Evolutionary conservation across 495 filamentous ascomycete species (phyloP).

Genomic region (Lophiotrema nucula): DNA sequence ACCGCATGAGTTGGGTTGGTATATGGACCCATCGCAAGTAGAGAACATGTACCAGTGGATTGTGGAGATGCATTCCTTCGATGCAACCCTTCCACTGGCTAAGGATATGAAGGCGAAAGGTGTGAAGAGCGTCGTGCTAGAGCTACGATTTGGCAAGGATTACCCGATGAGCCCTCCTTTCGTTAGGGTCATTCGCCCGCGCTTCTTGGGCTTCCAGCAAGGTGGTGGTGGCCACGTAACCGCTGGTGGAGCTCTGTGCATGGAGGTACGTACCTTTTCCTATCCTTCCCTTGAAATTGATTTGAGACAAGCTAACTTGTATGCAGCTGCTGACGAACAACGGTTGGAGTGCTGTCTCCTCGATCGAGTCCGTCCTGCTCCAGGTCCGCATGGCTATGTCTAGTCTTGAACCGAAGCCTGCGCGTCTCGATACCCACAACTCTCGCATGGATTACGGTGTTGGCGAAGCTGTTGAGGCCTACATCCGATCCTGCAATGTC

Average conservation of each 20-base stretch:
- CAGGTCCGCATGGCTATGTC: constrained; percentile 81
- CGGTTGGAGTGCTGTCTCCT: constrained; percentile 73
- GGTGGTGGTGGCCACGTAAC: constrained; percentile 92
- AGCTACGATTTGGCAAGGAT: constrained; percentile 72
- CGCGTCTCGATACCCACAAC: constrained; percentile 53
- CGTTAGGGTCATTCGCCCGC: constrained; percentile 77
- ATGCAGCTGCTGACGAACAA: constrained; percentile 67
- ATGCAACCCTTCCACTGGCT: constrained; percentile 64
- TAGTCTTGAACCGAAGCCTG: constrained; percentile 66
- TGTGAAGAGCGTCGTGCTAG: constrained; percentile 69
- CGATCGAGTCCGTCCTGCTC: constrained; percentile 76
- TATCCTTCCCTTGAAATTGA: neutral
- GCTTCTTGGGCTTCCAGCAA: constrained; percentile 65
- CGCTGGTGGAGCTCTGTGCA: constrained; percentile 82
- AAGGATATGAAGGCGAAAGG: constrained; percentile 65
- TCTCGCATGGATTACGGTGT: constrained; percentile 57
- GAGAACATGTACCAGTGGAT: constrained; percentile 90
- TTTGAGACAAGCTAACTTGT: neutral
- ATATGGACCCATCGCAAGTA: constrained; percentile 61
- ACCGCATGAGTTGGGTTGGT: constrained; percentile 78
- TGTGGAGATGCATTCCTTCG: constrained; percentile 84
- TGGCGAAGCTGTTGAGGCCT: constrained; percentile 71
- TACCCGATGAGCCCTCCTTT: constrained; percentile 83
- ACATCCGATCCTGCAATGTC: constrained; percentile 58
- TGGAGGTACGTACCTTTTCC: constrained; percentile 54